These are phyloP conservation scores for Fusarium pseudocircinatum DNA, from an alignment of 2,329 filamentous ascomycete genomes.

Conservation along the genomic window DNA sequence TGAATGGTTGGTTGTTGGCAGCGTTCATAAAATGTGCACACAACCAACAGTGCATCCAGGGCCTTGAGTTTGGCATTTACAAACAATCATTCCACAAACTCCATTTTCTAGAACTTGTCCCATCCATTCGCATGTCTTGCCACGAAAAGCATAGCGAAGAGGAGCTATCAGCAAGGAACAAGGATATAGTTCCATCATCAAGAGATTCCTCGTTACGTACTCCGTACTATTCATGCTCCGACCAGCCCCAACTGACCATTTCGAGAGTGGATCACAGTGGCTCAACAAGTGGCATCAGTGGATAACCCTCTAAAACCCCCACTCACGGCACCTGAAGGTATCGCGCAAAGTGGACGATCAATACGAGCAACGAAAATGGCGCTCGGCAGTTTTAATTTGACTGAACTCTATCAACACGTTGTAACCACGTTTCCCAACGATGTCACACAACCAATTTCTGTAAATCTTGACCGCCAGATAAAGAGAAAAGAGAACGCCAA, in stretches of 20 bases:
- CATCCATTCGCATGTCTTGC: neutral
- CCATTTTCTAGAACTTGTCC: neutral
- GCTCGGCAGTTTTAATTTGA: neutral
- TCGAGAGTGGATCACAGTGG: neutral
- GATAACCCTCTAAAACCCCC: neutral
- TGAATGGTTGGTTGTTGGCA: neutral
- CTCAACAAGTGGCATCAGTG: neutral
- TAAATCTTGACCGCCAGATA: neutral
- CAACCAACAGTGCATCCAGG: rapidly evolving
- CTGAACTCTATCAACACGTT: neutral
- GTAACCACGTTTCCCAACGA: neutral
- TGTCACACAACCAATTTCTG: neutral
- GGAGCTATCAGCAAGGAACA: neutral
- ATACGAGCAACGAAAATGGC: neutral
- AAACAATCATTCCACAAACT: neutral
- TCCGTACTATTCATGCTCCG: neutral
- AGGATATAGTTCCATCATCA: neutral
- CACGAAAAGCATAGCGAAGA: neutral
- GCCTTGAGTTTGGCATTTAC: neutral
- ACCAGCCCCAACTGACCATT: neutral
- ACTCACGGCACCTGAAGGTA: neutral
- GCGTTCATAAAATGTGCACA: neutral
- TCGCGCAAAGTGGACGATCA: neutral
- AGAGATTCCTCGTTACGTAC: neutral
- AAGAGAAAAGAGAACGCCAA: neutral